phyloP scores from a whole-genome alignment of 352 stramenopile genomes.

The Globisporangium echinulatum region DNA sequence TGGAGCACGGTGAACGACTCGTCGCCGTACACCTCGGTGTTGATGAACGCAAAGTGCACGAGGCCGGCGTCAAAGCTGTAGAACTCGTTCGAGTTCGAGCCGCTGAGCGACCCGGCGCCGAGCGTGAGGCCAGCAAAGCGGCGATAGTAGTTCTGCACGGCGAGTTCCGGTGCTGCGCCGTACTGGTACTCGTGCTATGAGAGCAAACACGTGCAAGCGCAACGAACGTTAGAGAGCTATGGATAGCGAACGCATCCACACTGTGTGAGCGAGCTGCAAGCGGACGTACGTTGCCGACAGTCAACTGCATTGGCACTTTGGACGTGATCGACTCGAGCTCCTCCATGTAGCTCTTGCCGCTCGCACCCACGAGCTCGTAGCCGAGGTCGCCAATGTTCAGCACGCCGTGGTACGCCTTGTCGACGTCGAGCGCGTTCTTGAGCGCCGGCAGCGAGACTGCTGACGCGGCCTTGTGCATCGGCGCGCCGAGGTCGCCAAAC shows the following conservation, averaged over 20 bases:
- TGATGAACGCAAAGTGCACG: constrained; percentile 74
- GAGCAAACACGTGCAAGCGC: constrained; percentile 4
- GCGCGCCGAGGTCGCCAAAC: constrained; percentile 64
- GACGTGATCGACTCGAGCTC: constrained; percentile 51
- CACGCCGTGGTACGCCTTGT: constrained; percentile 42
- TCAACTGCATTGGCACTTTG: constrained; percentile 63
- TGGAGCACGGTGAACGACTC: constrained; percentile 44
- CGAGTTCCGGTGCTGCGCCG: constrained; percentile 33
- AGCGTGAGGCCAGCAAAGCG: constrained; percentile 49
- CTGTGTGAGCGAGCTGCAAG: not conserved
- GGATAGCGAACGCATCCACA: not conserved
- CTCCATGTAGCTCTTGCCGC: constrained; percentile 70
- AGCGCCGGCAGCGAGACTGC: constrained; percentile 59
- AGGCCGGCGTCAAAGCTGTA: constrained; percentile 64
- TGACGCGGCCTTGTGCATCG: constrained; percentile 43
- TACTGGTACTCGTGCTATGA: constrained; percentile 67
- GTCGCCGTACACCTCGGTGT: constrained; percentile 73
- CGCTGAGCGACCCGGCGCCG: constrained; percentile 46
- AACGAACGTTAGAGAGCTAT: not conserved
- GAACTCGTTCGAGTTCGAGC: constrained; percentile 66
- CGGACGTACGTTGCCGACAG: constrained; percentile 58
- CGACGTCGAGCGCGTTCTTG: constrained; percentile 31
- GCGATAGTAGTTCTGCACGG: constrained; percentile 68
- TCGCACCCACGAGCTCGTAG: constrained; percentile 60
- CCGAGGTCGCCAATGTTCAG: constrained; percentile 70